Percentiles rank a stretch among this genome's conserved stretches.
Conservation (phyloP, 805 yeast genomes). For the Candida rishiriensis region DNA sequence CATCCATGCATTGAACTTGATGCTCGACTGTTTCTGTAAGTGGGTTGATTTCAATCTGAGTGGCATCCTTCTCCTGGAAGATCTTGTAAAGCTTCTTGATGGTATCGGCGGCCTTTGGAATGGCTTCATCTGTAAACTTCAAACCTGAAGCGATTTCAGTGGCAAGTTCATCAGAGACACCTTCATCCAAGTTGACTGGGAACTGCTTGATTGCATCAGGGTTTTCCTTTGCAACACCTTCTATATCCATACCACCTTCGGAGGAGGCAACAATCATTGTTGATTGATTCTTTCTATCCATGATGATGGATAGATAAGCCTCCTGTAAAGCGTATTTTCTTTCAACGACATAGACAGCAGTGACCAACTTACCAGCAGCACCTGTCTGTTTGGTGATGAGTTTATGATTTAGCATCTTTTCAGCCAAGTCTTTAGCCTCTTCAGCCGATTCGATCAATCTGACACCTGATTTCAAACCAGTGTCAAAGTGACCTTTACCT, state of each 20-base stretch:
- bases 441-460: constrained; percentile 79
- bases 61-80: constrained; percentile 88
- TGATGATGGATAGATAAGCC: constrained; percentile 89
- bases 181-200: constrained; percentile 69
- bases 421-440: constrained; percentile 82
- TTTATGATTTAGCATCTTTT: constrained; percentile 87
- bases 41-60: constrained; percentile 98
- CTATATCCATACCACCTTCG: constrained; percentile 99
- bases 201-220: constrained; percentile 91
- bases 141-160: constrained; percentile 69
- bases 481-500: constrained; percentile 97
- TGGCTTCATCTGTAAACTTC: constrained; percentile 76
- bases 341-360: constrained; percentile 94
- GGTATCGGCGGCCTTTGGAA: constrained; percentile 82
- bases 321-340: constrained; percentile 92
- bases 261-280: constrained; percentile 94
- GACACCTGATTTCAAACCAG: constrained; percentile 95
- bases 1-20: constrained; percentile 96
- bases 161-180: constrained; percentile 78
- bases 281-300: constrained; percentile 88
- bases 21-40: constrained; percentile 88
- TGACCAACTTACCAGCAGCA: constrained; percentile 92
- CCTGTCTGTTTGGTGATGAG: constrained; percentile 98
- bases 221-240: constrained; percentile 89
- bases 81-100: constrained; percentile 84